Base-by-base conservation (phyloP, 2,329 filamentous ascomycete species). In the Fusarium albosuccineum region DNA sequence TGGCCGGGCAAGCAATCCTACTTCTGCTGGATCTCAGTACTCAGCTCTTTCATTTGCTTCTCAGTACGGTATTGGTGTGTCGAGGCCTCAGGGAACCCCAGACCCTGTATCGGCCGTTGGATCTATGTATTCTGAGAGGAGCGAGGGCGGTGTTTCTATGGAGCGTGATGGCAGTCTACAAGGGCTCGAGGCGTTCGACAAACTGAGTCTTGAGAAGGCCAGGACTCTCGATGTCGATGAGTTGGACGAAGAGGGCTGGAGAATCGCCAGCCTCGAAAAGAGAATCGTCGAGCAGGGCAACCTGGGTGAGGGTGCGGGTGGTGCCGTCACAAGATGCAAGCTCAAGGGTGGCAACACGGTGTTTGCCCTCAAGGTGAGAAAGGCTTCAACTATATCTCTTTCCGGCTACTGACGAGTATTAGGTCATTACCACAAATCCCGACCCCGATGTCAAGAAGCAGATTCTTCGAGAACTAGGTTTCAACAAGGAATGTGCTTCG, bases 401-500 rank as follows among this genome's bases (percentile, higher is more conserved):
- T 33, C 37, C 34, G 17, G 10, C n/a, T 36, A 50, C 67, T 73
- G 63, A 70, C 58, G 33, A n/a, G 9, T 16, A 26, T 3, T 66
- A 97, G 95, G 92, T 99, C 75, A 99, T 99, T 77, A 99, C 96
- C 3, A 97, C 96, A 34, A 97, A 98, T 77, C 96, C 96, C 3
- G 96, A 99, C 73, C 95, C 96, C 11, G 95, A 97, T 76, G 93
- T 98, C 64, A 98, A 97, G 85, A 97, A 97, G 78, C 96, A 99
- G 80, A 99, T 99, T 73, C 88, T 98, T 62, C 92, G 96, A 75
- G 96, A 99, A 79, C 85, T 99, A 54, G 93, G 92, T 65, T 99
- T 98, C 86, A 99, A 99, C 85, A 97, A 97, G 81, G 93, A 94
- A 70, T 98, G 96, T 77, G 94, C 93, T 6, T 97, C 94, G 5